Evolutionary conservation across 257 asterid genomes (phyloP).

Genomic region (Solanum gracilifrons): DNA sequence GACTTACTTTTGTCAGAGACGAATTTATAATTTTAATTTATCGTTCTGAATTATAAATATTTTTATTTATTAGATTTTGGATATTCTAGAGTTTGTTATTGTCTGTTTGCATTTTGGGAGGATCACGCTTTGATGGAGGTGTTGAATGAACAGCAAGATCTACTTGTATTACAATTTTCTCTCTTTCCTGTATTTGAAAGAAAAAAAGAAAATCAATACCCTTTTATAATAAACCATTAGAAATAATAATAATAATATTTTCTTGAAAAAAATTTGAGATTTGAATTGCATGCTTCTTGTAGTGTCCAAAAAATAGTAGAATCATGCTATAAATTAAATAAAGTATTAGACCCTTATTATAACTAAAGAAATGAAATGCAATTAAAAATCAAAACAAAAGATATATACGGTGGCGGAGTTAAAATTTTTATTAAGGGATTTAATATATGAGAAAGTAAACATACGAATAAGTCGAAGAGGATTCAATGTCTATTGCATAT

Average conservation of each 20-base stretch:
- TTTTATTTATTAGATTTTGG: background rate
- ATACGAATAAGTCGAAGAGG: background rate
- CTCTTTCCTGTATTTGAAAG: background rate
- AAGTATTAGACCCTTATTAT: background rate
- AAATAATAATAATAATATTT: background rate
- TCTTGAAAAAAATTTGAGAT: background rate
- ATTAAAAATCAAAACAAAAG: too few relatives aligned
- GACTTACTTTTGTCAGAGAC: background rate
- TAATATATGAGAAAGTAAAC: background rate
- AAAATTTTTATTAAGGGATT: too few relatives aligned
- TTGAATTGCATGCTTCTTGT: background rate
- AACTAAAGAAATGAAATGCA: background rate
- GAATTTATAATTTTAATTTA: background rate
- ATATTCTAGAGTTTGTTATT: background rate
- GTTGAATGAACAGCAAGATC: background rate
- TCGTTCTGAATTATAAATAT: background rate
- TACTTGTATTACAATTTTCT: background rate
- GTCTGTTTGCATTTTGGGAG: background rate
- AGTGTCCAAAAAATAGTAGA: background rate
- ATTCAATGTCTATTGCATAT: background rate
- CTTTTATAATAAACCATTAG: background rate
- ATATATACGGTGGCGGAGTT: too few relatives aligned
- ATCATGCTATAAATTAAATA: background rate
- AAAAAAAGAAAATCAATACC: background rate
- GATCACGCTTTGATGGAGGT: background rate